These are phyloP conservation scores for Lactarius evosmus DNA, from an alignment of 768 basidiomycete genomes.

Conservation along the genomic window DNA sequence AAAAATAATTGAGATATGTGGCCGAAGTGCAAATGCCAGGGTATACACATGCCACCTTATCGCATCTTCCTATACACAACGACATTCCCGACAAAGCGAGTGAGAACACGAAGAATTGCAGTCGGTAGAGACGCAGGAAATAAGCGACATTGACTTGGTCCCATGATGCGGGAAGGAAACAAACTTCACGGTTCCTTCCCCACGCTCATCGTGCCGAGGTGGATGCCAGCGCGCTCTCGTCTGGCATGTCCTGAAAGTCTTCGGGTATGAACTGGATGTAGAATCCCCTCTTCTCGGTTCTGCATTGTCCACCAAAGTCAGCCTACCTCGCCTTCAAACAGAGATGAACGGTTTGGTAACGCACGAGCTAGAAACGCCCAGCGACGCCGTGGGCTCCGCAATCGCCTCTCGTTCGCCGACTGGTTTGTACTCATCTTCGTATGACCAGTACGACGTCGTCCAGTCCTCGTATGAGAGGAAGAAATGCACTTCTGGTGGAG, in stretches of 20 bases:
- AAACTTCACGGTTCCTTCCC: not conserved
- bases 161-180: not conserved
- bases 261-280: slow-evolving; percentile 22
- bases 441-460: slow-evolving; percentile 16
- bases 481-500: slow-evolving; percentile 18
- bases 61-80: not conserved
- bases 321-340: not conserved
- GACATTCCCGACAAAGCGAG: not conserved
- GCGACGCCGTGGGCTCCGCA: slow-evolving; percentile 6
- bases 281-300: slow-evolving; percentile 17
- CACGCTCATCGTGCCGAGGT: not conserved
- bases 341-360: not conserved
- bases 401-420: slow-evolving; percentile 1
- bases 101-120: not conserved
- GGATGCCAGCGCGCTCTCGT: not conserved
- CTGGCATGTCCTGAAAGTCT: slow-evolving; percentile 4
- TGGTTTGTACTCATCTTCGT: slow-evolving; percentile 6
- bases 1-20: not conserved
- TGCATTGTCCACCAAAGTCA: not conserved
- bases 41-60: not conserved
- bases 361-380: slow-evolving; percentile 1
- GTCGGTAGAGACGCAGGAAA: not conserved
- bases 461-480: slow-evolving; percentile 23
- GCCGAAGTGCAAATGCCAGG: not conserved
- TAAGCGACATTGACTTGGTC: not conserved